phyloP scores from a whole-genome alignment of 306 rosid species.

The Lablab purpureus region DNA sequence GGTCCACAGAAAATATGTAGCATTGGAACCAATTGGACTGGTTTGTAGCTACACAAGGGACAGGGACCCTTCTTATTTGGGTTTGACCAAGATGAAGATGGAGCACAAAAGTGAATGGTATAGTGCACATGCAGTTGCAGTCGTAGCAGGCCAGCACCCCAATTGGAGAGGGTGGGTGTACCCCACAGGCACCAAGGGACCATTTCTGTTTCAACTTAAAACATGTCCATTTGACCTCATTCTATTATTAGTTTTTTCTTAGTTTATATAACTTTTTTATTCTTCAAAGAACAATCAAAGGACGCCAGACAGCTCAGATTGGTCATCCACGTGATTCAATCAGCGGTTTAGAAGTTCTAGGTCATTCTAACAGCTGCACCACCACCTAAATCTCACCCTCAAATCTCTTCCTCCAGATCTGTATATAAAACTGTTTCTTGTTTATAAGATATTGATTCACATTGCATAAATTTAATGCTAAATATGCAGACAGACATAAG shows the following conservation, averaged over 20 bases:
- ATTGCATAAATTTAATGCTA: background rate
- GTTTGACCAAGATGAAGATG: slow-evolving; percentile 50
- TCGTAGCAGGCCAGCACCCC: slow-evolving; percentile 4
- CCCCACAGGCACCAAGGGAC: slow-evolving; percentile 25
- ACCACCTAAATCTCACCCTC: background rate
- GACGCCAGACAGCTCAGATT: slow-evolving; percentile 51
- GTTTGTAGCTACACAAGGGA: slow-evolving; percentile 42
- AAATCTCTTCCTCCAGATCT: slow-evolving; percentile 30
- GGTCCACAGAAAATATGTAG: slow-evolving; percentile 53
- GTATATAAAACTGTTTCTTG: background rate
- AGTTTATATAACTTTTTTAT: background rate
- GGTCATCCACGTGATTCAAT: slow-evolving; percentile 71
- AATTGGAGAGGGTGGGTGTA: slow-evolving; percentile 37
- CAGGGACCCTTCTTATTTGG: slow-evolving; percentile 48
- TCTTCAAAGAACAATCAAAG: background rate
- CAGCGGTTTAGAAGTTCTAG: slow-evolving; percentile 59
- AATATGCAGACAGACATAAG: no score
- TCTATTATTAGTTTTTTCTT: background rate
- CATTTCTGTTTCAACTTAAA: slow-evolving; percentile 41
- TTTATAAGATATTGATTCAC: background rate
- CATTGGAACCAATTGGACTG: slow-evolving; percentile 43
- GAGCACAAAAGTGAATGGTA: slow-evolving; percentile 22
- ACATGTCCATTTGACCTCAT: slow-evolving; percentile 44
- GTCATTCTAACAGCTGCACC: slow-evolving; percentile 48
- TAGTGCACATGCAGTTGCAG: slow-evolving; percentile 49